Percentiles rank a stretch among this genome's conserved stretches.
phyloP scores from a whole-genome alignment of 768 basidiomycete genomes.

The Phlegmacium glaucopus region DNA sequence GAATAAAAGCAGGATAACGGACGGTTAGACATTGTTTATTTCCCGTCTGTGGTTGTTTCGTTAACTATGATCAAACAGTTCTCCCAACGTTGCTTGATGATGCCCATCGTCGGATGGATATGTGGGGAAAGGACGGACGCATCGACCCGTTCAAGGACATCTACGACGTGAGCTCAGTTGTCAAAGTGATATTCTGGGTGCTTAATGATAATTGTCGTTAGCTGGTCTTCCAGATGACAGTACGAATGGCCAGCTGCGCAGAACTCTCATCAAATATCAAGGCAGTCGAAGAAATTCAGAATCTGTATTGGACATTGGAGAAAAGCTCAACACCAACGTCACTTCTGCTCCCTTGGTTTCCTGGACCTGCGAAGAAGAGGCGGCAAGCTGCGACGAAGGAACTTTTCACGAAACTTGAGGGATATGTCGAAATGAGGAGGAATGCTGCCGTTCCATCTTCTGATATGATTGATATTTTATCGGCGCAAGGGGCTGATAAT shows the following conservation, averaged over 20 bases:
- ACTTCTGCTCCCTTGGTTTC: slow-evolving; percentile 34
- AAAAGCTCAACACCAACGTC: slow-evolving; percentile 31
- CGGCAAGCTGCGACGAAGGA: slow-evolving; percentile 28
- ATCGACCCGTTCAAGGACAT: slow-evolving; percentile 31
- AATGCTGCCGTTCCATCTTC: slow-evolving; percentile 18
- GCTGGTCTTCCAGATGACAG: slow-evolving; percentile 36
- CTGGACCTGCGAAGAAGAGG: slow-evolving; percentile 26
- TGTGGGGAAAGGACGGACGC: slow-evolving; percentile 25
- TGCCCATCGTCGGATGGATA: slow-evolving; percentile 19
- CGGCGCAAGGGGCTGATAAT: slow-evolving; percentile 25
- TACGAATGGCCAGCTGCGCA: slow-evolving; percentile 31
- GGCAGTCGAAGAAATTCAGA: slow-evolving; percentile 19
- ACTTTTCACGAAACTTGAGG: slow-evolving; percentile 23
- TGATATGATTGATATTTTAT: slow-evolving; percentile 34
- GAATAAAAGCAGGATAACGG: slow-evolving; percentile 14
- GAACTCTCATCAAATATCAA: slow-evolving; percentile 28
- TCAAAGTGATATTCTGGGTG: too few relatives aligned
- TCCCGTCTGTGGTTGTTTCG: neutral
- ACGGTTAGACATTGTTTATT: slow-evolving; percentile 9
- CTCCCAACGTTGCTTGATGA: slow-evolving; percentile 28
- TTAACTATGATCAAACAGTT: slow-evolving; percentile 9
- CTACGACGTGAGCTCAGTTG: slow-evolving; percentile 29
- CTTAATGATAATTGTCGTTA: too few relatives aligned
- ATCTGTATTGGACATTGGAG: slow-evolving; percentile 29
- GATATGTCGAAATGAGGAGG: slow-evolving; percentile 27